Base-by-base conservation (phyloP, 73 alveolate genomes). In the Breviolum minutum region DNA sequence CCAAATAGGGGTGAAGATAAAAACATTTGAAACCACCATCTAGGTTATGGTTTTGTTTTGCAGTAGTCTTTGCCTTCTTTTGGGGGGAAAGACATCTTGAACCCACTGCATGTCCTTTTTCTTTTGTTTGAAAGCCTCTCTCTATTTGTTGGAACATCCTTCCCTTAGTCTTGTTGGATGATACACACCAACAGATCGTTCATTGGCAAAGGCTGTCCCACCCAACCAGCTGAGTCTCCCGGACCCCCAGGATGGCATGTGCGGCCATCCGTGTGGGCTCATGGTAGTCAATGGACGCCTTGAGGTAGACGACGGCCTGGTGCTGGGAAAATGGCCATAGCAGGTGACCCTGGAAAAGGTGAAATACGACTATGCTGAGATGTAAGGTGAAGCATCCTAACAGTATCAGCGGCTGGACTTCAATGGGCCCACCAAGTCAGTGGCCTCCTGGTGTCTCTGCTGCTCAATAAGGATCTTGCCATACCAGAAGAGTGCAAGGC, bases 381-480 rank as follows among this genome's bases (percentile, higher is more conserved):
- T 22, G 2, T 14, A 68, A 68, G 5, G 5, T 40, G 54, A 40
- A 40, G 3, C 5, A 40, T 40, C 54, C 54, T 40, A 3, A 40
- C 54, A 40, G 54, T 40, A 3, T 40, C 54, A 40, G 0, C 24
- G 17, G 77, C 77, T 22, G 77, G 17, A 68, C 77, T 68, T 14
- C 77, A 12, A 12, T 9, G 13, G 66, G 66, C 63, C 64, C 87
- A 22, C 27, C 19, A 77, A n/a, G 19, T 1, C 87, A 7, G 95
- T 54, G 54, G 54, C 96, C 96, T 89, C 96, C 24, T 89, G 96
- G 66, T 89, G 96, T 40, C 96, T 40, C 71, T 89, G 96, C 86
- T 89, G 96, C 71, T 89, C 96, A 11, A 89, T 68, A 12, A 89
- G 96, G 73, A 89, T 32, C 96, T 89, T 89, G 73, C 96, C 96